Evolutionary conservation across 2,329 filamentous ascomycete genomes (phyloP), one percentile per base, ranked within the genome.

Genomic region (Trichoderma gracile): DNA sequence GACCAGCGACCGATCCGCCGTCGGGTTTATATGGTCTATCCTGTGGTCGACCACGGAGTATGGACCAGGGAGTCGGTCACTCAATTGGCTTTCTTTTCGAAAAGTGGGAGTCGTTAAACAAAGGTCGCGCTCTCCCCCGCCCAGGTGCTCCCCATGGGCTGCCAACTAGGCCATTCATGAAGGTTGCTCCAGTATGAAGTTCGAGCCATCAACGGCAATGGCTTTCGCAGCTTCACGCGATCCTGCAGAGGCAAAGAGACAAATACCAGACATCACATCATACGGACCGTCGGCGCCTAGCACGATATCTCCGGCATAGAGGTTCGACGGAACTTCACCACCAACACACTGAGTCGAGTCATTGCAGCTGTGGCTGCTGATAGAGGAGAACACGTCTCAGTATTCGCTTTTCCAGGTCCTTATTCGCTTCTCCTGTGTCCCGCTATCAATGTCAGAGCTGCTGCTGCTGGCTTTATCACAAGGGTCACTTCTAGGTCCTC

Each of bases 1-100:
- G 59, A 62, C 17, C 40, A 46, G 40, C 21, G 49, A 50, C 49
- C 59, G 49, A 54, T 8, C 19, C 42, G 9, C 49, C 40, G 40
- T 62, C 25, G 49, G 50, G 38, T 33, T 54, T 46, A 25, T 21
- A 33, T 15, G 42, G 21, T 17, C 46, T 52, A 40, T 38, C 33
- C 27, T 50, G 21, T 19, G 49, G 56, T 50, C 25, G 30, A 49
- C 30, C 7, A 38, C 33, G 33, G 33, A 14, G 12, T 38, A 38
- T 38, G 27, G 52, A 55, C 17, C 38, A 54, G 19, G 38, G 17
- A 30, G n/a, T 56, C 17, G 14, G 38, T 17, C 23, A 27, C 50
- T 21, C 38, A 43, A 52, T 43, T 60, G 17, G 45, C 30, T n/a
- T 15, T 17, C n/a, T 61, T 23, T 47, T 33, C 43, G 27, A 33